Evolutionary conservation across 768 basidiomycete genomes (phyloP).

Genomic region (Chalciporus pseudorubinellus): DNA sequence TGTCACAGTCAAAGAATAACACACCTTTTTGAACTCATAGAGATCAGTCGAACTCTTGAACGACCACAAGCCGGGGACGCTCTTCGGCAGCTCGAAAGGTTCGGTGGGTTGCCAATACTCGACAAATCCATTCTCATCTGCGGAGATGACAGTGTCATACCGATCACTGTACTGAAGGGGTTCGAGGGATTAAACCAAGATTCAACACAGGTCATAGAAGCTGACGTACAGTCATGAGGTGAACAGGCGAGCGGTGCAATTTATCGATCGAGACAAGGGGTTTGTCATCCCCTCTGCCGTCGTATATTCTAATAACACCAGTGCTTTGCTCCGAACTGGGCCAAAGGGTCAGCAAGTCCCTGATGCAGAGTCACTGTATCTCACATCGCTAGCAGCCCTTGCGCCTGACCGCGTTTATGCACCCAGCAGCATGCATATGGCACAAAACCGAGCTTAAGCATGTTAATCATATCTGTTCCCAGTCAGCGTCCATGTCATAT

Average conservation of each 20-base stretch:
- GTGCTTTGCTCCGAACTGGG: conserved; percentile 74
- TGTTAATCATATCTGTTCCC: conserved; percentile 93
- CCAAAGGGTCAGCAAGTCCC: conserved; percentile 12
- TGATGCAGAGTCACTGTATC: conserved; percentile 27
- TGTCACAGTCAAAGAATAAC: conserved; percentile 2
- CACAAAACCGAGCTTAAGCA: conserved; percentile 82
- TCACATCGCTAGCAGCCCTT: conserved; percentile 85
- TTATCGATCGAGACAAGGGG: conserved; percentile 74
- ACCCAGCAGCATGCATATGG: conserved; percentile 96
- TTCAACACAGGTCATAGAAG: background rate
- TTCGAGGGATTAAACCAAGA: background rate
- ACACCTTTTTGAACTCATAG: conserved; percentile 97
- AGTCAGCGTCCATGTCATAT: background rate
- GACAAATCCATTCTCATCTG: conserved; percentile 91
- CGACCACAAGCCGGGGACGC: conserved; percentile 78
- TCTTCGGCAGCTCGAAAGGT: conserved; percentile 81
- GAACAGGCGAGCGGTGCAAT: conserved; percentile 86
- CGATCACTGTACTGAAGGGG: conserved; percentile 76
- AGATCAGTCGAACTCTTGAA: conserved; percentile 91
- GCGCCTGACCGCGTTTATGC: conserved; percentile 83
- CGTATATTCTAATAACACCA: conserved; percentile 83
- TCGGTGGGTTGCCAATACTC: conserved; percentile 95
- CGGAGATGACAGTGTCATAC: conserved; percentile 89
- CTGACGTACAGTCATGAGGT: conserved; percentile 77
- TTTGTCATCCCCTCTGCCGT: conserved; percentile 81